A percentile compares a stretch with the other conserved stretches of the same genome.
Evolutionary conservation across 2,329 filamentous ascomycete species (phyloP).

Genomic region (Aspergillus amoenus): DNA sequence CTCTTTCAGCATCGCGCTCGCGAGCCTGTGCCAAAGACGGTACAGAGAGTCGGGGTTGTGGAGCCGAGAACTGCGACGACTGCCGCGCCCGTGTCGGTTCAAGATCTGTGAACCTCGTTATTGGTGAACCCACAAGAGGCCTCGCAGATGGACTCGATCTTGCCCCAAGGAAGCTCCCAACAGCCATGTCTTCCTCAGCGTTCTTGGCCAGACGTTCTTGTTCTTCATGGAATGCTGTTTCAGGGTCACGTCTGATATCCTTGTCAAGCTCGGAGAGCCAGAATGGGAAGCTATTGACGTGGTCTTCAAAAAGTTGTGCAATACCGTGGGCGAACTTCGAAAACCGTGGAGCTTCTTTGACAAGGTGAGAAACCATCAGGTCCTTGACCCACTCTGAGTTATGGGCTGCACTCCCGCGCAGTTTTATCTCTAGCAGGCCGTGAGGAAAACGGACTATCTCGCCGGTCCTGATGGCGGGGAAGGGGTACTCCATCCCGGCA

Average conservation of each 20-base stretch:
- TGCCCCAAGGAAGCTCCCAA: constrained; percentile 79
- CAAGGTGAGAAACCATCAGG: constrained; percentile 86
- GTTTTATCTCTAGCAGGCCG: constrained; percentile 88
- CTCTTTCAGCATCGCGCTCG: constrained; percentile 35
- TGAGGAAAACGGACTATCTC: constrained; percentile 91
- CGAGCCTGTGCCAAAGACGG: constrained; percentile 21
- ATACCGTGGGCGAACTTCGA: constrained; percentile 97
- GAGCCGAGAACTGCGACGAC: constrained; percentile 27
- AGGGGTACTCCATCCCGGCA: constrained; percentile 79
- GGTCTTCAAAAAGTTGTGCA: constrained; percentile 87
- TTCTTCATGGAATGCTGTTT: constrained; percentile 86
- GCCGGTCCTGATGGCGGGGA: constrained; percentile 80
- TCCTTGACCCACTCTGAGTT: constrained; percentile 85
- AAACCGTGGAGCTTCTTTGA: constrained; percentile 85
- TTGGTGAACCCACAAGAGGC: constrained; percentile 36
- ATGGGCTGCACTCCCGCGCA: constrained; percentile 58
- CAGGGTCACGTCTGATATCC: constrained; percentile 91
- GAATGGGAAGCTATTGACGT: constrained; percentile 94
- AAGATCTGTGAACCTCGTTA: constrained; percentile 25
- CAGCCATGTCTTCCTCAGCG: constrained; percentile 82
- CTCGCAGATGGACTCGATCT: constrained; percentile 30
- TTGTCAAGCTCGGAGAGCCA: constrained; percentile 90
- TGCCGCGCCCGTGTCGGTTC: constrained; percentile 25
- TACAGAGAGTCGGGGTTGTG: constrained; percentile 31
- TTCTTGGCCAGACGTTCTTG: constrained; percentile 78